phyloP scores from a whole-genome alignment of 176 grass and related monocot genomes.

The Juncus inflexus region DNA sequence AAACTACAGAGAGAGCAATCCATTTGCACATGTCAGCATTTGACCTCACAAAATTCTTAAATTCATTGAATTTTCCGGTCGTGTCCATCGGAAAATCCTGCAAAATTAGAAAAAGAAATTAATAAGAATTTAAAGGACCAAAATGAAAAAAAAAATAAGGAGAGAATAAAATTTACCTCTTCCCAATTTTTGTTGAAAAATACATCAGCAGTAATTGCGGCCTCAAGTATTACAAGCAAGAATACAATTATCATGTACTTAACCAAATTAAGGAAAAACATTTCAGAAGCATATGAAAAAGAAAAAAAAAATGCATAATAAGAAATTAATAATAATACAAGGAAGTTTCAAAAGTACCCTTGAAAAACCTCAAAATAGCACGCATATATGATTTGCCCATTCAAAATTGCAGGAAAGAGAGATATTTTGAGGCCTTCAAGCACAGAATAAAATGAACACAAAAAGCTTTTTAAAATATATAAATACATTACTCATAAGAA shows the following conservation, averaged over 20 bases:
- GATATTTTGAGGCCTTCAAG: too few species aligned
- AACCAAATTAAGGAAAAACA: conserved; percentile 54
- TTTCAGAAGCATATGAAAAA: not conserved
- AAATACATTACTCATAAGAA: too few species aligned
- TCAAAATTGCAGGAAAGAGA: too few species aligned
- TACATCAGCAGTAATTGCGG: conserved; percentile 56
- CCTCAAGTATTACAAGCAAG: conserved; percentile 69
- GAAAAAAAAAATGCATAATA: not conserved
- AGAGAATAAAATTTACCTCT: conserved; percentile 45
- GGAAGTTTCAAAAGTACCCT: not conserved
- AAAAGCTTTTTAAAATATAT: too few species aligned
- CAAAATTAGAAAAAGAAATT: conserved; percentile 9
- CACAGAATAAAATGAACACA: too few species aligned
- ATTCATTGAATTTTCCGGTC: conserved; percentile 76
- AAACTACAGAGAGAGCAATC: conserved; percentile 64
- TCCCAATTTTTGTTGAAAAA: conserved; percentile 87
- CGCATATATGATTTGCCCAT: too few species aligned
- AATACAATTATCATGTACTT: conserved; percentile 65
- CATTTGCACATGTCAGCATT: conserved; percentile 93
- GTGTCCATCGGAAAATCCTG: conserved; percentile 87
- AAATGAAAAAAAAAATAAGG: conserved; percentile 11
- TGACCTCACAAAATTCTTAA: conserved; percentile 61
- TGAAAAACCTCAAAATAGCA: not conserved
- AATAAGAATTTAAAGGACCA: not conserved
- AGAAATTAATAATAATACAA: not conserved